A percentile compares a stretch with the other conserved stretches of the same genome.
These are phyloP conservation scores for Pseudopyricularia javanii DNA, from an alignment of 2,329 filamentous ascomycete species.

Conservation along the genomic window DNA sequence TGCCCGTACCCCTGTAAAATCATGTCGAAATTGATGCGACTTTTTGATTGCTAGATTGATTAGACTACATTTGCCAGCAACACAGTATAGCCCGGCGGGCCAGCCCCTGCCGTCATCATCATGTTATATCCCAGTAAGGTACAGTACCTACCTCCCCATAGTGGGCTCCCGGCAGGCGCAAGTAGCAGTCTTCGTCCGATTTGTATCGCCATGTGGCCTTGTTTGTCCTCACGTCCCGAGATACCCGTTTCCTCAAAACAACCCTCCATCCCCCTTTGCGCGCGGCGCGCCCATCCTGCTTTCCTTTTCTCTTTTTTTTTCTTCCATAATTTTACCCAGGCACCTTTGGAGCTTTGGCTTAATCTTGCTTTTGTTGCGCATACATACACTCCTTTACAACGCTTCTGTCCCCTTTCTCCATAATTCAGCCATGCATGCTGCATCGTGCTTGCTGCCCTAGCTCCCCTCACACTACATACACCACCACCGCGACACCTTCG, in stretches of 20 bases:
- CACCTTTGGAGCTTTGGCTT: too few species aligned
- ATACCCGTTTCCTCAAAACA: slow-evolving; percentile 2
- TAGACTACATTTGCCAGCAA: too few species aligned
- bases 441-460: not conserved
- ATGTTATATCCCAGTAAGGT: not conserved
- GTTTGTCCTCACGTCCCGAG: slow-evolving; percentile 1
- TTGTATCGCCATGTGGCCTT: slow-evolving; percentile 7
- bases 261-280: not conserved
- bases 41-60: too few species aligned
- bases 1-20: not conserved
- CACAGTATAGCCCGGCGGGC: not conserved
- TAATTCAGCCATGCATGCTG: not conserved
- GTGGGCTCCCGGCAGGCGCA: not conserved
- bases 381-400: not conserved
- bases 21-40: not conserved
- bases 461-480: not conserved
- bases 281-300: not conserved
- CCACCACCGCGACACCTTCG: not conserved
- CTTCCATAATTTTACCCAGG: not conserved
- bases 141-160: not conserved
- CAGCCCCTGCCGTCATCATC: not conserved
- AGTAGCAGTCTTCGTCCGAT: not conserved
- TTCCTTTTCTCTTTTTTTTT: not conserved
- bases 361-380: too few species aligned
- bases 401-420: not conserved